Evolutionary conservation across 2,329 filamentous ascomycete species (phyloP).

Genomic region (Fusarium equiseti): DNA sequence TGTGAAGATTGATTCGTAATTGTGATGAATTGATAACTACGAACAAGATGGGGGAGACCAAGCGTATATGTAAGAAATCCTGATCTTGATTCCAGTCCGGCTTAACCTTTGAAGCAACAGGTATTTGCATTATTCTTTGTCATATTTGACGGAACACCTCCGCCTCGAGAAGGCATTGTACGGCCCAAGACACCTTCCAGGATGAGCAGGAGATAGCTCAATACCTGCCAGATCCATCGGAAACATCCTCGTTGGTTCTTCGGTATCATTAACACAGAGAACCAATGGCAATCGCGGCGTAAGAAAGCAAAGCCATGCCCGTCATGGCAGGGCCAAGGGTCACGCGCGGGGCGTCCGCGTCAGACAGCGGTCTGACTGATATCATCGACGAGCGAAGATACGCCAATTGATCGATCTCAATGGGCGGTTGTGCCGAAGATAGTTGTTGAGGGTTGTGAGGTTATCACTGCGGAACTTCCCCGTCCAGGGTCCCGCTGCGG

Average conservation of each 20-base stretch:
- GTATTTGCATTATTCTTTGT: slow-evolving; percentile 27
- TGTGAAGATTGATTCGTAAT: slow-evolving; percentile 14
- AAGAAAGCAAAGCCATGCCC: slow-evolving; percentile 38
- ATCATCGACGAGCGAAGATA: slow-evolving; percentile 43
- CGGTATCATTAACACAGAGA: slow-evolving; percentile 19
- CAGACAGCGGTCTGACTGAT: slow-evolving; percentile 43
- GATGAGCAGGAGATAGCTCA: slow-evolving; percentile 24
- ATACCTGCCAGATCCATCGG: slow-evolving; percentile 23
- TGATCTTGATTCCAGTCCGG: slow-evolving; percentile 31
- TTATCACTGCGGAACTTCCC: slow-evolving; percentile 48
- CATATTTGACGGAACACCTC: slow-evolving; percentile 45
- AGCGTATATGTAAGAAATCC: slow-evolving; percentile 45
- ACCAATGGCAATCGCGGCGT: slow-evolving; percentile 40
- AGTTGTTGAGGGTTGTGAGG: slow-evolving; percentile 38
- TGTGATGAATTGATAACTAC: slow-evolving; percentile 14
- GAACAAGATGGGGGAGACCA: slow-evolving; percentile 19
- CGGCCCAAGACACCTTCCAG: slow-evolving; percentile 44
- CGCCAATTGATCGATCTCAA: slow-evolving; percentile 32
- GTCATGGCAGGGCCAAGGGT: slow-evolving; percentile 39
- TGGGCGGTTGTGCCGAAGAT: slow-evolving; percentile 43
- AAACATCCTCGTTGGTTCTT: slow-evolving; percentile 30
- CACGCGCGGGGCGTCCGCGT: slow-evolving; percentile 45
- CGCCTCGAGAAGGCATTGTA: slow-evolving; percentile 42
- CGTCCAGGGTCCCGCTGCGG: slow-evolving; percentile 47
- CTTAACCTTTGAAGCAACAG: slow-evolving; percentile 37